A percentile compares a stretch with the other conserved stretches of the same genome.
phyloP scores from a whole-genome alignment of 2,329 filamentous ascomycete genomes.

The Incumbomyces delicatus region DNA sequence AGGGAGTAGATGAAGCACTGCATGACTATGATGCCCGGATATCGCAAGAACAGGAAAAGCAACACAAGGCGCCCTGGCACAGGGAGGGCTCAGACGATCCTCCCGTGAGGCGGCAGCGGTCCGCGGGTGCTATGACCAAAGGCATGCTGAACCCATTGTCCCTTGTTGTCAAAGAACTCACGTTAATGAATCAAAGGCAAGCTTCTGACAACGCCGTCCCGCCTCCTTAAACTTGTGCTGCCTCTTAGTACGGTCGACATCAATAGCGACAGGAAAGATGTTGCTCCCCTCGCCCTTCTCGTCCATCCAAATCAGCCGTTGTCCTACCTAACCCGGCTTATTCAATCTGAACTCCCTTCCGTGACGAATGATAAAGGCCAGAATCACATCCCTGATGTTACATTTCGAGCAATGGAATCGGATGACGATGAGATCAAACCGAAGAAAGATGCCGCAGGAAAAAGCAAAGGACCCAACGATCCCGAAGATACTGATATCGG shows the following conservation, averaged over 20 bases:
- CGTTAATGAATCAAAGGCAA: constrained; percentile 45
- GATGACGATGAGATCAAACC: constrained; percentile 47
- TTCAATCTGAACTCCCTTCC: constrained; percentile 74
- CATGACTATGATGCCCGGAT: constrained; percentile 21
- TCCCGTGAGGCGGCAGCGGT: constrained; percentile 44
- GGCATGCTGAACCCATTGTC: constrained; percentile 32
- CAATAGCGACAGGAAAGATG: constrained; percentile 53
- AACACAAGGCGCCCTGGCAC: constrained; percentile 57
- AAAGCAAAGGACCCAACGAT: constrained; percentile 22
- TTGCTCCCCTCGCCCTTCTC: constrained; percentile 77
- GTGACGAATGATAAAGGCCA: constrained; percentile 52
- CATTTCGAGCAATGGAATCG: constrained; percentile 71
- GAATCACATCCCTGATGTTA: constrained; percentile 61
- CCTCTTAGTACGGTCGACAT: constrained; percentile 57
- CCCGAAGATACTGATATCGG: constrained; percentile 37
- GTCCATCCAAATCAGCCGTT: constrained; percentile 85
- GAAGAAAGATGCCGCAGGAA: constrained; percentile 26
- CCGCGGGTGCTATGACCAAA: constrained; percentile 54
- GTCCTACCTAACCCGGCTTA: constrained; percentile 78
- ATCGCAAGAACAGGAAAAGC: constrained; percentile 34
- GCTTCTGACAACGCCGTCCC: constrained; percentile 68
- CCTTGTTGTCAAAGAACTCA: neutral
- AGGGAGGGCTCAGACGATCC: constrained; percentile 50
- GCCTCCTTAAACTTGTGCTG: constrained; percentile 70
- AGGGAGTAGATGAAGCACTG: constrained; percentile 18